phyloP scores from a whole-genome alignment of 192 early-diverging fungal genomes.

The Rhizophagus prolifer region DNA sequence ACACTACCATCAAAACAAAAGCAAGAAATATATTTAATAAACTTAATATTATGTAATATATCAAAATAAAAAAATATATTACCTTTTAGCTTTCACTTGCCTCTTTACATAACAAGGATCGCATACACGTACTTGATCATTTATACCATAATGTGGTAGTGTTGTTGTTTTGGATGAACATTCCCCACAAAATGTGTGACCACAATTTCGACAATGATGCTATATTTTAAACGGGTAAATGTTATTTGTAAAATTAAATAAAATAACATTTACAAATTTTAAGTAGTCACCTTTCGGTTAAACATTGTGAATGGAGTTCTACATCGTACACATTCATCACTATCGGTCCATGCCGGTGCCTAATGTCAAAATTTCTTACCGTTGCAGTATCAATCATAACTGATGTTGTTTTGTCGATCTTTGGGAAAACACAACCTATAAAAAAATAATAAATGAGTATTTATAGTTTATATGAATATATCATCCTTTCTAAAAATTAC shows the following conservation, averaged over 20 bases:
- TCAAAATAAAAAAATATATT: neutral
- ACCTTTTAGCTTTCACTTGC: conserved; percentile 40
- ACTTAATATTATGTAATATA: neutral
- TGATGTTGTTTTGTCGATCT: conserved; percentile 57
- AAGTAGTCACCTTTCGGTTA: conserved; percentile 76
- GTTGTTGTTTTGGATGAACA: conserved; percentile 89
- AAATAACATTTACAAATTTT: neutral
- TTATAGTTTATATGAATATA: neutral
- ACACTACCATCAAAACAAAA: conserved; percentile 39
- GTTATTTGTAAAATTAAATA: neutral
- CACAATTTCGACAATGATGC: conserved; percentile 98
- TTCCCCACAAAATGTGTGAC: conserved; percentile 86
- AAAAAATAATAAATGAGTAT: neutral
- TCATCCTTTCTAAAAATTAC: conserved; percentile 28
- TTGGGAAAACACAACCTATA: conserved; percentile 66
- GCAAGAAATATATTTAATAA: neutral
- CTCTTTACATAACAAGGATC: conserved; percentile 84
- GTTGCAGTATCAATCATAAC: conserved; percentile 78
- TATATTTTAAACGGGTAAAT: conserved; percentile 18
- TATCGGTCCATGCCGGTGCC: conserved; percentile 97
- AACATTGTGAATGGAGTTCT: conserved; percentile 89
- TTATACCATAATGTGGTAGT: conserved; percentile 84
- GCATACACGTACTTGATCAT: conserved; percentile 91
- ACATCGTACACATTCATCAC: conserved; percentile 91
- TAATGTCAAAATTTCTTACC: conserved; percentile 53